Conservation (phyloP, 2,329 filamentous ascomycete species). For the Monilinia fructigena region DNA sequence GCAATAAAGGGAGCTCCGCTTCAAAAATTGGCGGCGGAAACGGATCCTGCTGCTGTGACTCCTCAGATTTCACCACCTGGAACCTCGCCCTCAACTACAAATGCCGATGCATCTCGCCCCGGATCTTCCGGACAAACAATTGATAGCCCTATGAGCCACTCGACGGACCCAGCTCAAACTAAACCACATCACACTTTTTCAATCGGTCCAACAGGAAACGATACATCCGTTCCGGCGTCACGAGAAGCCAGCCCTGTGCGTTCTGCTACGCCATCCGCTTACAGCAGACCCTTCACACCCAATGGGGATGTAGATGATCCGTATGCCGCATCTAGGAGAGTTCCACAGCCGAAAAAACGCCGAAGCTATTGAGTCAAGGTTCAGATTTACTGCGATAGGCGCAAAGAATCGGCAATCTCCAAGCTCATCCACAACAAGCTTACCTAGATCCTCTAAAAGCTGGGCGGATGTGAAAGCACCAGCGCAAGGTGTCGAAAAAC, state of each 20-base stretch:
- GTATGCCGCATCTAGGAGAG: slow-evolving; percentile 78
- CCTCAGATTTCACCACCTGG: slow-evolving; percentile 66
- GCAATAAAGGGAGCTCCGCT: slow-evolving; percentile 39
- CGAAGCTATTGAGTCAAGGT: slow-evolving; percentile 72
- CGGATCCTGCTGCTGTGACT: slow-evolving; percentile 56
- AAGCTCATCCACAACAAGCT: slow-evolving; percentile 51
- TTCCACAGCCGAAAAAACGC: slow-evolving; percentile 65
- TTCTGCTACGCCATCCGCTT: slow-evolving; percentile 59
- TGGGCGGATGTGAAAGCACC: slow-evolving; percentile 43
- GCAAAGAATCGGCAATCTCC: slow-evolving; percentile 66
- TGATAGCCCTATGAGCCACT: slow-evolving; percentile 32
- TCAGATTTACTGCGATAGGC: slow-evolving; percentile 67
- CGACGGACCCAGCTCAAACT: slow-evolving; percentile 27
- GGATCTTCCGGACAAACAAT: slow-evolving; percentile 39
- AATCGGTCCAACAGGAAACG: slow-evolving; percentile 42
- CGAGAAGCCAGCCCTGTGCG: slow-evolving; percentile 65
- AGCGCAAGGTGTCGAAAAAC: slow-evolving; percentile 51
- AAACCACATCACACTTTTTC: slow-evolving; percentile 37
- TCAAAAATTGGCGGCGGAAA: slow-evolving; percentile 42
- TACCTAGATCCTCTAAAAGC: slow-evolving; percentile 46
- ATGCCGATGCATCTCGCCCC: slow-evolving; percentile 37
- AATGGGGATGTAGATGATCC: slow-evolving; percentile 79
- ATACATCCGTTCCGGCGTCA: slow-evolving; percentile 54
- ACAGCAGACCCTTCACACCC: slow-evolving; percentile 74
- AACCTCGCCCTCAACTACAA: slow-evolving; percentile 43